Base-by-base conservation (phyloP, 2,329 filamentous ascomycete species). In the Fusarium transvaalense region DNA sequence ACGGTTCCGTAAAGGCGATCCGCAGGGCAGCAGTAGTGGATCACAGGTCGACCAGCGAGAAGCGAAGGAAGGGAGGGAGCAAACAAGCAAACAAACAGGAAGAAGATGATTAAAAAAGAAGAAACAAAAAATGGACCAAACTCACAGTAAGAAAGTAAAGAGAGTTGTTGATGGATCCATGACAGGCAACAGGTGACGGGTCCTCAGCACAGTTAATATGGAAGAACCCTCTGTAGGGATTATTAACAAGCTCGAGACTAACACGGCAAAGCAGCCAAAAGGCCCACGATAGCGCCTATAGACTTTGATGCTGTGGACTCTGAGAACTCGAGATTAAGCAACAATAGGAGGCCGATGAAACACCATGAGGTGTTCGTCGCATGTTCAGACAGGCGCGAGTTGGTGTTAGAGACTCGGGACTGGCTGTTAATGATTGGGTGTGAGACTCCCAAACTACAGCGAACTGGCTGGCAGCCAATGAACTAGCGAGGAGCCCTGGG, bases 91-190 rank as follows among this genome's bases (percentile, higher is more conserved):
- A 62, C 51, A 62, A 65, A 51, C 37, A 35, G 42, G n/a, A 56
- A 21, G 42, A 47, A 29, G 39, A 50, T 42, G 19, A 48, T 39
- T 64, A 50, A 50, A 38, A 29, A 54, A 69, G 68, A 71, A 63
- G 71, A 63, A 70, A 56, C 64, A 66, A 70, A 53, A 61, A 66
- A 71, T 61, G 60, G 74, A 59, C 72, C 73, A 59, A 75, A 88
- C 88, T 87, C 82, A 90, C 88, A 90, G 79, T 79, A 89, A 84
- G 77, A 92, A 91, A 64, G 89, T 91, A 76, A 91, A 85, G 71
- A 92, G 86, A 61, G 89, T 89, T 23, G 89, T 91, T 41, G 83
- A 83, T 54, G 86, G 86, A 78, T 88, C 86, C 86, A 88, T 88
- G 76, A 46, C 48, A 66, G 67, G 61, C 54, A 54, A 55, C 42